A percentile compares a stretch with the other conserved stretches of the same genome.
Evolutionary conservation across 2,329 filamentous ascomycete genomes (phyloP).

Genomic region (Trichoderma sp.): DNA sequence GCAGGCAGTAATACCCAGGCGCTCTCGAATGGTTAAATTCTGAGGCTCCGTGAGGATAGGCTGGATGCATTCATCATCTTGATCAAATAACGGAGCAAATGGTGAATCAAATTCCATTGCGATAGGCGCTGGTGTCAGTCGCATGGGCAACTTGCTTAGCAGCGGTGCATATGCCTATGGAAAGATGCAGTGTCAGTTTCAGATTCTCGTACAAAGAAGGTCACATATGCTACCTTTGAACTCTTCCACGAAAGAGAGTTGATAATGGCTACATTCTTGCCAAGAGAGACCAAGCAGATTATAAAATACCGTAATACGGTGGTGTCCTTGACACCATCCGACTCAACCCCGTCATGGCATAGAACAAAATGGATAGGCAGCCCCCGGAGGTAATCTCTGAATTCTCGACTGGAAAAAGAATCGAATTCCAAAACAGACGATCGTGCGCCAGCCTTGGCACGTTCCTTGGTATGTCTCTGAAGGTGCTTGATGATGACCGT

Average conservation of each 20-base stretch:
- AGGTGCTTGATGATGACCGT: conserved; percentile 64
- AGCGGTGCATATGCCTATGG: conserved; percentile 17
- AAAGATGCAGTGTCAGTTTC: neutral
- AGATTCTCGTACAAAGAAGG: neutral
- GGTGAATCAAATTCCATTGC: neutral
- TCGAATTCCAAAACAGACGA: conserved; percentile 41
- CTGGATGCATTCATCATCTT: neutral
- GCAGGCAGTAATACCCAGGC: conserved; percentile 5
- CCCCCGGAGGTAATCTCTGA: conserved; percentile 51
- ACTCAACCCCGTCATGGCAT: conserved; percentile 60
- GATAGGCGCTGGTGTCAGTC: neutral
- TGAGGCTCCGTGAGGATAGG: neutral
- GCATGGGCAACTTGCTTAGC: neutral
- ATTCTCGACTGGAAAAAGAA: conserved; percentile 46
- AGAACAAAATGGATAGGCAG: conserved; percentile 64
- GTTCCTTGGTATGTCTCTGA: neutral
- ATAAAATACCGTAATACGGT: conserved; percentile 42
- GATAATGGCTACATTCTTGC: conserved; percentile 26
- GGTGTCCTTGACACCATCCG: conserved; percentile 22
- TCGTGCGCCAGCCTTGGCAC: conserved; percentile 21
- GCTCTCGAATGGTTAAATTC: conserved; percentile 4
- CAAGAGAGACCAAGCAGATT: conserved; percentile 50
- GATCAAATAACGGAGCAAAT: neutral
- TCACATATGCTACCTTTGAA: conserved; percentile 5
- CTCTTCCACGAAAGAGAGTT: conserved; percentile 17